Evolutionary conservation across 1,284 basidiomycete species (phyloP).

Genomic region (Schizophyllum amplum): DNA sequence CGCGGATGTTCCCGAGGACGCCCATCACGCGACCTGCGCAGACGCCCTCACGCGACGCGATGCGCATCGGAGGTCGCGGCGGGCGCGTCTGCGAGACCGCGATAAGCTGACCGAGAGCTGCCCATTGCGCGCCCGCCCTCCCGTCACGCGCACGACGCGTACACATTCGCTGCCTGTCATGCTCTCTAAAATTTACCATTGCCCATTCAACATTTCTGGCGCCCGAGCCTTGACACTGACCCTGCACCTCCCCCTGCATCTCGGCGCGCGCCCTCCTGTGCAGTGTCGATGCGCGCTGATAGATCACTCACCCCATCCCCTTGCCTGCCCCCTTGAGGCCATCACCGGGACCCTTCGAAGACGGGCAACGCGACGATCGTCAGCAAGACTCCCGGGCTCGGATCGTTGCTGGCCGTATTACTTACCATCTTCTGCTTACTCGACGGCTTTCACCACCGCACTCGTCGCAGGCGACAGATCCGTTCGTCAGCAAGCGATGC

Average conservation of each 20-base stretch:
- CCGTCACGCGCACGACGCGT: not conserved
- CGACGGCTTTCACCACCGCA: too few relatives aligned
- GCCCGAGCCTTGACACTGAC: constrained; percentile 7
- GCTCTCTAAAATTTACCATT: not conserved
- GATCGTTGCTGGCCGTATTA: too few relatives aligned
- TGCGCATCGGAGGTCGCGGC: not conserved
- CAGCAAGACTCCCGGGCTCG: too few relatives aligned
- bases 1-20: not conserved
- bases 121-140: not conserved
- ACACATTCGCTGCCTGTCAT: not conserved
- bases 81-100: not conserved
- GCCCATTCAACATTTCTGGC: constrained; percentile 10
- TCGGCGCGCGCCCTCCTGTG: not conserved
- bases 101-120: not conserved
- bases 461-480: too few relatives aligned
- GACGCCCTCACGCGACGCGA: not conserved
- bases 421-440: too few relatives aligned
- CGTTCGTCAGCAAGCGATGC: too few relatives aligned
- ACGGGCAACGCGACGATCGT: too few relatives aligned
- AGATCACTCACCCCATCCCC: not conserved
- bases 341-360: too few relatives aligned
- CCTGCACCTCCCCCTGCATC: constrained; percentile 11
- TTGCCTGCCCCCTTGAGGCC: not conserved
- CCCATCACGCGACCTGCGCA: not conserved
- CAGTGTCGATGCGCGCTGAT: not conserved